Evolutionary conservation across 345 rosid genomes (phyloP), one percentile per base, ranked within the genome.

Genomic region (Cardamine resedifolia): DNA sequence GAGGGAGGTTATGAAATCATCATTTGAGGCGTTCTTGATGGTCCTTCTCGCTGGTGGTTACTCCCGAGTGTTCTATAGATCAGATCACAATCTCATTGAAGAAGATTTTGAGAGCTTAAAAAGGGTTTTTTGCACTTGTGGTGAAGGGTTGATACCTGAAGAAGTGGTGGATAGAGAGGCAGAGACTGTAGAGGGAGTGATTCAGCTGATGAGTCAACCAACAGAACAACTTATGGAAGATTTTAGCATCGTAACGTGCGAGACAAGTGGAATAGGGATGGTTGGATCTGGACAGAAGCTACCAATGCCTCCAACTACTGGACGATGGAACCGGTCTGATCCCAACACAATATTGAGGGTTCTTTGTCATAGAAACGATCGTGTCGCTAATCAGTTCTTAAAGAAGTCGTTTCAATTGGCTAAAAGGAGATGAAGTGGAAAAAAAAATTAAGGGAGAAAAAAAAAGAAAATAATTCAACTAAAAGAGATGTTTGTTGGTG

Each of bases 151-250:
- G 83, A 79, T 91, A 51, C 76, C 73, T 2, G 93, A 89, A 72
- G 91, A 87, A 10, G 70, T 77, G 0, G 92, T 88, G 48, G 85
- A 85, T 5, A 83, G 78, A 64, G 97, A 95, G 61, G 93, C 91
- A 0, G 88, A 87, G 73, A 77, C 75, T 7, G 93, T 88, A 41
- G 96, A 89, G 66, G 95, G 93, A 11, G 95, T 94, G 51, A 77
- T 89, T 51, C 72, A 76, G 16, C 74, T 94, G 39, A 88, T 89
- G 96, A 85, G 91, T 2, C 87, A 85, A 68, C 74, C 77, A n/a
- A 87, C 97, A 0, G 96, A 89, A 15, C 91, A 89, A 45, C 78
- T 94, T 33, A 86, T 87, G 80, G 97, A 89, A 72, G 97, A 94
- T 80, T 86, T 88, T 65, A 84, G 85, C 71, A 83, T 80, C 26